phyloP scores from a whole-genome alignment of 2,329 filamentous ascomycete genomes.

The Xylariaceae sp. region DNA sequence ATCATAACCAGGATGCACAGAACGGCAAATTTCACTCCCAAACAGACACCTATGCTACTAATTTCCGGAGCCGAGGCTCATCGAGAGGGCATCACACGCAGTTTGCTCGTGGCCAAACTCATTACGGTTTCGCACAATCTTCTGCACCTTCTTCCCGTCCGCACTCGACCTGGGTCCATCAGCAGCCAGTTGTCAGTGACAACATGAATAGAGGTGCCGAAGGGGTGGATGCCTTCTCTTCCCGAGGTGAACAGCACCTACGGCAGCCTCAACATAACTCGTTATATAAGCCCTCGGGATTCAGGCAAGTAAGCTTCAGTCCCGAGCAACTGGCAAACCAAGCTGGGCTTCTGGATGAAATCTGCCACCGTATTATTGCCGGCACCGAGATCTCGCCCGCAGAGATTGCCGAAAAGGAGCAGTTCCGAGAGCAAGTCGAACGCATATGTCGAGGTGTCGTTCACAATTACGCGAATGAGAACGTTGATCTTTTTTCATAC shows the following conservation, averaged over 20 bases:
- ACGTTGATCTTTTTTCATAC: conserved; percentile 27
- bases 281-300: conserved; percentile 30
- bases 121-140: conserved; percentile 14
- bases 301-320: conserved; percentile 27
- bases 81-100: conserved; percentile 6
- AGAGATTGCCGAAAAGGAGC: conserved; percentile 68
- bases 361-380: conserved; percentile 48
- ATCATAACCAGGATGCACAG: not conserved
- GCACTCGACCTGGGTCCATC: conserved; percentile 22
- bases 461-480: conserved; percentile 44
- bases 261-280: conserved; percentile 17
- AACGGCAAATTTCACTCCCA: conserved; percentile 25
- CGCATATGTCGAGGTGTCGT: conserved; percentile 59
- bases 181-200: conserved; percentile 19
- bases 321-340: conserved; percentile 48
- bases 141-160: conserved; percentile 11
- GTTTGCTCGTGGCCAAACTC: conserved; percentile 13
- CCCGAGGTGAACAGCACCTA: conserved; percentile 19
- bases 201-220: conserved; percentile 14
- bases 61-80: conserved; percentile 14
- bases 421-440: conserved; percentile 64
- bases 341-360: conserved; percentile 43
- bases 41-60: conserved; percentile 22
- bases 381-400: conserved; percentile 57
- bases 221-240: conserved; percentile 22